Evolutionary conservation across 1,139 yeast genomes (phyloP).

Genomic region (Saccharomyces hybrid): DNA sequence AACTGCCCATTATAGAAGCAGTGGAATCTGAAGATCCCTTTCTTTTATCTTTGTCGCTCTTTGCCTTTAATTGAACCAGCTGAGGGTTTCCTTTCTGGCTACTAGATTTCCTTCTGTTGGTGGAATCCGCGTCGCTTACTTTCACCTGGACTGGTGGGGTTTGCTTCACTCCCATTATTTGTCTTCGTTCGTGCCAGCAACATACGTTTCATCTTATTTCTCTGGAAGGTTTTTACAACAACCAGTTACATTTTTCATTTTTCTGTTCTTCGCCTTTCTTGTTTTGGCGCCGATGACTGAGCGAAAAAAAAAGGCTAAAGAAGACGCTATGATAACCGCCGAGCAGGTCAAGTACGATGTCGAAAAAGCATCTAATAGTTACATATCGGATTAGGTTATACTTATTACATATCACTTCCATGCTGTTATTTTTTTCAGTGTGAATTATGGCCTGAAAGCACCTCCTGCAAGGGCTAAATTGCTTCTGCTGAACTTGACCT

Average conservation of each 20-base stretch:
- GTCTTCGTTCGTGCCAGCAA: not conserved
- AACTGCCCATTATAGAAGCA: not conserved
- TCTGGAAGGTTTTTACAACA: not conserved
- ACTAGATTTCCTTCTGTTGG: not conserved
- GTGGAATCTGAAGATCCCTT: not conserved
- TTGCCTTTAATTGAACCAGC: not conserved
- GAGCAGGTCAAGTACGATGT: not conserved
- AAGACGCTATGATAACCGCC: not conserved
- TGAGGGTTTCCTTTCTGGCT: not conserved
- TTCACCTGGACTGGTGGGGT: not conserved
- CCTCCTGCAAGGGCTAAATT: conserved; percentile 93
- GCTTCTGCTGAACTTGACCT: conserved; percentile 84
- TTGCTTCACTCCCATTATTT: not conserved
- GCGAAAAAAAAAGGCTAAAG: not conserved
- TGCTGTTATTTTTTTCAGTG: not conserved
- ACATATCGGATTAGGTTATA: not conserved
- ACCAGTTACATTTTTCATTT: not conserved
- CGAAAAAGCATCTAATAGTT: not conserved
- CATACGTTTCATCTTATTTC: not conserved
- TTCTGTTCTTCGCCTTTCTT: conserved; percentile 11
- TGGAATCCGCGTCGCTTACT: not conserved
- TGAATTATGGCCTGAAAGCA: conserved; percentile 41
- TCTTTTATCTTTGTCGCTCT: not conserved
- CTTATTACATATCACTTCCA: not conserved
- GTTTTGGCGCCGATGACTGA: not conserved